Conservation (phyloP, 202 grass and related monocot species). For the Carex arenaria region DNA sequence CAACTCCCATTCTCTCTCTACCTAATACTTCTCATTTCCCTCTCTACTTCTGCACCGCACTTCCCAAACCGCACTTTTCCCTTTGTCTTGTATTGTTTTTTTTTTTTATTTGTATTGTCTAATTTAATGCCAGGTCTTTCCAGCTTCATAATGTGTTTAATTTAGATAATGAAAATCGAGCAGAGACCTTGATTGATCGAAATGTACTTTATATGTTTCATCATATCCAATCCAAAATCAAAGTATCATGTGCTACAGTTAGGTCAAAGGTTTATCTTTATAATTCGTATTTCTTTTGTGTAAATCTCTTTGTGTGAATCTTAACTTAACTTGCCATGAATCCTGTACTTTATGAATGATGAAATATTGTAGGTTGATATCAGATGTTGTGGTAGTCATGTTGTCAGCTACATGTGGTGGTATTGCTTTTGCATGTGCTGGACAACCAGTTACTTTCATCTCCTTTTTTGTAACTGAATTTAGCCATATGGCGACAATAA, state of each 20-base stretch:
- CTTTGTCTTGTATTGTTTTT: conserved; percentile 9
- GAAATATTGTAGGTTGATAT: conserved; percentile 77
- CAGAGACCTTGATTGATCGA: conserved; percentile 94
- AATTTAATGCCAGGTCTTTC: conserved; percentile 58
- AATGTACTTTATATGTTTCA: conserved; percentile 70
- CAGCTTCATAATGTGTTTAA: conserved; percentile 94
- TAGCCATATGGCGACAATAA: neutral
- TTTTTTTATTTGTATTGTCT: conserved; percentile 2
- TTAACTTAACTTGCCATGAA: conserved; percentile 19
- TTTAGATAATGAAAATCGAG: conserved; percentile 69
- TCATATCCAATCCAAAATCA: conserved; percentile 99
- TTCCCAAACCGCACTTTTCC: neutral
- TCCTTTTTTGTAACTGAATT: neutral
- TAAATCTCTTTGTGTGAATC: conserved; percentile 23
- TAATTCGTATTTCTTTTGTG: neutral
- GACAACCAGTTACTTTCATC: conserved; percentile 53
- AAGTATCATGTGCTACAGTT: conserved; percentile 97
- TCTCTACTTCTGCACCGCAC: no score
- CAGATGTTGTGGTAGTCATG: conserved; percentile 97
- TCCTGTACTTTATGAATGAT: neutral
- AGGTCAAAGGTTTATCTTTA: conserved; percentile 50
- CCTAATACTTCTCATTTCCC: no score
- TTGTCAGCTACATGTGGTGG: conserved; percentile 92
- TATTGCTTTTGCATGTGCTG: conserved; percentile 96
- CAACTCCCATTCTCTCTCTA: no score